phyloP scores from a whole-genome alignment of 495 filamentous ascomycete species.

The Aspergillus olivimuriae region DNA sequence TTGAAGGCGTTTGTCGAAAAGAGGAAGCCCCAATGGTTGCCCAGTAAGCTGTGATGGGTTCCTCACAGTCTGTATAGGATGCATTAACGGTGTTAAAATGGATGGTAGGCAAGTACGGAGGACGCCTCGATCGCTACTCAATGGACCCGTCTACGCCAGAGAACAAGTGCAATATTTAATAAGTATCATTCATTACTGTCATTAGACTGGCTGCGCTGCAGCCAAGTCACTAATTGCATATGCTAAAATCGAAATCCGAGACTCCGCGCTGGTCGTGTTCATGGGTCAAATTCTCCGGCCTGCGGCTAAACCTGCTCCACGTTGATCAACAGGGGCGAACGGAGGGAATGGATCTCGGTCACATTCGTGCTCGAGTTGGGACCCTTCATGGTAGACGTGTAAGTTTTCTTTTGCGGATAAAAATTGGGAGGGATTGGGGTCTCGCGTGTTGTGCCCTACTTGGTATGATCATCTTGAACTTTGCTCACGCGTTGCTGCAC shows the following conservation, averaged over 20 bases:
- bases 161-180: background rate
- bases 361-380: constrained; percentile 15
- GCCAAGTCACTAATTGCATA: no score
- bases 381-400: constrained; percentile 9
- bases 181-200: background rate
- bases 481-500: constrained; percentile 69
- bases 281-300: constrained; percentile 25
- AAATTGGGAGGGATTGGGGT: constrained; percentile 6
- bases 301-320: constrained; percentile 15
- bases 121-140: no score
- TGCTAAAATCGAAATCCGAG: no score
- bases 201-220: background rate
- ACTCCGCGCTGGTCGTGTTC: constrained; percentile 14
- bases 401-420: constrained; percentile 7
- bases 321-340: constrained; percentile 2
- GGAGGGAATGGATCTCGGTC: background rate
- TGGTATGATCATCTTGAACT: constrained; percentile 58
- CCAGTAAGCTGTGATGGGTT: constrained; percentile 60
- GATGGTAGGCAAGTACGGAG: no score
- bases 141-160: background rate
- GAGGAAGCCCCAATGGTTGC: constrained; percentile 66
- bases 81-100: no score
- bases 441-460: constrained; percentile 22
- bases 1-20: constrained; percentile 77
- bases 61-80: background rate